A percentile compares a stretch with the other conserved stretches of the same genome.
phyloP scores from a whole-genome alignment of 148 eudicot species.

The Polygonum aviculare region DNA sequence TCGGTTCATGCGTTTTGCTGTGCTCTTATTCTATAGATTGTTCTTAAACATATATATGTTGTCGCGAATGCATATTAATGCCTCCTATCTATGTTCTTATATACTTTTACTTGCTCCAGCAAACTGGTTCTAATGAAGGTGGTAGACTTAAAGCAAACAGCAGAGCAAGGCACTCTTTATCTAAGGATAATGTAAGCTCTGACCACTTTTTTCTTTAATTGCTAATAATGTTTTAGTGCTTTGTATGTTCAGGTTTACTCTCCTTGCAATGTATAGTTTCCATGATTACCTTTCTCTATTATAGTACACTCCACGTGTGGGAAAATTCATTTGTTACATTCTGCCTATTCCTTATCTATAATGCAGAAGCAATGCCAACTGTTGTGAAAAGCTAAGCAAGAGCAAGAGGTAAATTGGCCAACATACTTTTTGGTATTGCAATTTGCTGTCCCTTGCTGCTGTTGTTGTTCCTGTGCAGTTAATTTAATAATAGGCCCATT shows the following conservation, averaged over 20 bases:
- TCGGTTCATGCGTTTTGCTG: too few relatives aligned
- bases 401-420: constrained; percentile 53
- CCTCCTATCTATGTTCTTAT: too few relatives aligned
- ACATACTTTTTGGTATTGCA: not conserved
- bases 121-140: constrained; percentile 30
- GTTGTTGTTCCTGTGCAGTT: too few relatives aligned
- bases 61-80: too few relatives aligned
- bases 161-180: constrained; percentile 35
- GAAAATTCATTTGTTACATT: not conserved
- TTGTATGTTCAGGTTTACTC: not conserved
- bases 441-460: too few relatives aligned
- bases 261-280: not conserved
- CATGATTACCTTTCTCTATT: not conserved
- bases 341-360: not conserved
- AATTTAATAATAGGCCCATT: too few relatives aligned
- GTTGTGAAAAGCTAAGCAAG: constrained; percentile 65
- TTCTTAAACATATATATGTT: too few relatives aligned
- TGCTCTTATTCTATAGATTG: too few relatives aligned
- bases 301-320: not conserved
- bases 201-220: not conserved
- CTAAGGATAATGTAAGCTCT: constrained; percentile 44
- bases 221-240: constrained; percentile 4
- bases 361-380: constrained; percentile 67
- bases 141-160: constrained; percentile 22
- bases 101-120: too few relatives aligned